Percentiles rank a stretch among this genome's conserved stretches.
These are phyloP conservation scores for Fusarium gaditjirri DNA, from an alignment of 2,329 filamentous ascomycete species.

Conservation along the genomic window DNA sequence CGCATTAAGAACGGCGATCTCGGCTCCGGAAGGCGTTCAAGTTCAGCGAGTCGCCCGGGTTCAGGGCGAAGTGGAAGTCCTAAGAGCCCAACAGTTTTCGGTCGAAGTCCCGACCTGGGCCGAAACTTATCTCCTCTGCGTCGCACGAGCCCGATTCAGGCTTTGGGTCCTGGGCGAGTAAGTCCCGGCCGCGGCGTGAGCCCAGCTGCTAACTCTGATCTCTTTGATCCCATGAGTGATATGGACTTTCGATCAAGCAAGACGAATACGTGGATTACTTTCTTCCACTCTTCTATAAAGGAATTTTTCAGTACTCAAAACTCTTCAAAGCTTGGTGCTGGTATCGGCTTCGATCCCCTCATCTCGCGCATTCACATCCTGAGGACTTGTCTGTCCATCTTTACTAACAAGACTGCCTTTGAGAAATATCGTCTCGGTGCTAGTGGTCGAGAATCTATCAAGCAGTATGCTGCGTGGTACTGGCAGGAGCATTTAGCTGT, in stretches of 20 bases:
- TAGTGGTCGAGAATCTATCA: conserved; percentile 46
- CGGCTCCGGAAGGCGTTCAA: conserved; percentile 31
- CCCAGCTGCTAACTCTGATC: conserved; percentile 46
- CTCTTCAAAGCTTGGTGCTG: conserved; percentile 34
- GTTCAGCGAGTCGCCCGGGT: conserved; percentile 37
- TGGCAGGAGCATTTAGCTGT: conserved; percentile 56
- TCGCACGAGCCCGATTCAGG: conserved; percentile 14
- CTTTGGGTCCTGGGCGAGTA: conserved; percentile 19
- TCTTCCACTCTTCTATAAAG: conserved; percentile 54
- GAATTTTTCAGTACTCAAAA: conserved; percentile 52
- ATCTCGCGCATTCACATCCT: conserved; percentile 52
- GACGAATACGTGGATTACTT: conserved; percentile 52
- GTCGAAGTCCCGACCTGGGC: conserved; percentile 28
- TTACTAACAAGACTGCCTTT: conserved; percentile 50
- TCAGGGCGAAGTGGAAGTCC: conserved; percentile 35
- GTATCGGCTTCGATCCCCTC: conserved; percentile 50
- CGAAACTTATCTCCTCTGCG: conserved; percentile 38
- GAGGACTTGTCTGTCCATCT: conserved; percentile 53
- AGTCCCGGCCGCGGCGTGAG: conserved; percentile 40
- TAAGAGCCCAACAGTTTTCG: conserved; percentile 20
- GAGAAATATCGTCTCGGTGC: conserved; percentile 41
- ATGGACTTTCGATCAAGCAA: conserved; percentile 57
- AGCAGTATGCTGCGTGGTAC: conserved; percentile 57
- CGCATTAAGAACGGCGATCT: conserved; percentile 33
- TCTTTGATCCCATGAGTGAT: conserved; percentile 47